phyloP scores from a whole-genome alignment of 345 rosid species.

The Gynandropsis gynandra region DNA sequence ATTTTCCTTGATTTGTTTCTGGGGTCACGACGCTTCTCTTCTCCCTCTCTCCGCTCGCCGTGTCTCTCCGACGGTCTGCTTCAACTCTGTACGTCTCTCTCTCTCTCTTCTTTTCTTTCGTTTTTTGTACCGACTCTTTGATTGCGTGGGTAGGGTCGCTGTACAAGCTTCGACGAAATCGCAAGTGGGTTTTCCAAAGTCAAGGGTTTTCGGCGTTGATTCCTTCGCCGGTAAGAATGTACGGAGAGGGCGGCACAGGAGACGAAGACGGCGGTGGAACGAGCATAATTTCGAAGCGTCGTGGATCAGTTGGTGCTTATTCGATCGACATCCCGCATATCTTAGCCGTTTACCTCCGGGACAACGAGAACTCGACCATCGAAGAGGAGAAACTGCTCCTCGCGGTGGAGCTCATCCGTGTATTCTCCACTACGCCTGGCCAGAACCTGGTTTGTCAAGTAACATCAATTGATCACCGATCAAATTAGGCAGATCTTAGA shows the following conservation, averaged over 20 bases:
- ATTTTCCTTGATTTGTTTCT: too few relatives aligned
- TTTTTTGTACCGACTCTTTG: too few relatives aligned
- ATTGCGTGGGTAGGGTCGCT: too few relatives aligned
- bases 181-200: too few relatives aligned
- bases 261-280: conserved; percentile 23
- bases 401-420: conserved; percentile 46
- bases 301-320: conserved; percentile 26
- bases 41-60: conserved; percentile 28
- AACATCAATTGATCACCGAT: not conserved
- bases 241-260: conserved; percentile 20
- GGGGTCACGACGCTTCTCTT: conserved; percentile 19
- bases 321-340: conserved; percentile 33
- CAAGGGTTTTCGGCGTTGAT: too few relatives aligned
- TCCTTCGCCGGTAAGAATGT: too few relatives aligned
- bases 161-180: too few relatives aligned
- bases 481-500: not conserved
- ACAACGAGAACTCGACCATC: conserved; percentile 38
- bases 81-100: too few relatives aligned
- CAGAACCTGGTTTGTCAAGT: conserved; percentile 59
- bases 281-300: conserved; percentile 20
- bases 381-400: conserved; percentile 49
- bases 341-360: conserved; percentile 50
- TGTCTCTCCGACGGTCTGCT: not conserved
- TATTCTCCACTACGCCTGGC: conserved; percentile 56
- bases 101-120: too few relatives aligned